Evolutionary conservation across 1,284 basidiomycete species (phyloP), one percentile per base, ranked within the genome.

Genomic region (Cryptococcus sp.): DNA sequence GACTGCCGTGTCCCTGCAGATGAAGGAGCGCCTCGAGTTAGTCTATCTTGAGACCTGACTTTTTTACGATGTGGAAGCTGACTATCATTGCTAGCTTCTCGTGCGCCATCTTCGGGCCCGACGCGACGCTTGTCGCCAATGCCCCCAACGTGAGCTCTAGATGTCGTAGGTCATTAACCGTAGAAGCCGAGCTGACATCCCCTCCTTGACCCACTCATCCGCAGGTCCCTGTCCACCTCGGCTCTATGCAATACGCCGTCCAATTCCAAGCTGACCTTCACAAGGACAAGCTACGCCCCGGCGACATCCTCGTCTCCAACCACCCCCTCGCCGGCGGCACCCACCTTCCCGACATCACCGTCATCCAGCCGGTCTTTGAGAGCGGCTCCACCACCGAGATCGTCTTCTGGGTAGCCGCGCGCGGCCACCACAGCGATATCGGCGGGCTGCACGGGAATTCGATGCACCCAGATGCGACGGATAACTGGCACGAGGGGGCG

Each of bases 291-390:
- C 64, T 74, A 6, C 52, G 62, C 52, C 66, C 68, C 38, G 79
- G 80, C 16, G 80, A 81, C 54, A 76, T 81, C 2, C 63, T 81
- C 46, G 65, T 81, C 46, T 77, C 79, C 15, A 82, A 81, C 59
- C 79, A 79, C 58, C 80, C 51, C 20, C 46, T 73, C 1, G 79
- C 79, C 0, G 80, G 79, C 20, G 80, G 79, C n/a, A 75, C 73
- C 21, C 80, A 81, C 60, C 57, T 81, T n/a, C 80, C 80, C 0
- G 80, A 81, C 50, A 73, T 81, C 53, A 81, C 79, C 11, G 28
- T 75, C 11, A 71, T 75, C 56, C 71, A 69, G 64, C 72, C 72
- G 0, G 63, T 68, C 7, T 75, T 72, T 57, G 28, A 33, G 9
- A 4, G 9, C 28, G 60, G 52, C 8, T 43, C 40, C 24, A 51